phyloP scores from a whole-genome alignment of 1,284 basidiomycete species.

The Marasmius sp. region DNA sequence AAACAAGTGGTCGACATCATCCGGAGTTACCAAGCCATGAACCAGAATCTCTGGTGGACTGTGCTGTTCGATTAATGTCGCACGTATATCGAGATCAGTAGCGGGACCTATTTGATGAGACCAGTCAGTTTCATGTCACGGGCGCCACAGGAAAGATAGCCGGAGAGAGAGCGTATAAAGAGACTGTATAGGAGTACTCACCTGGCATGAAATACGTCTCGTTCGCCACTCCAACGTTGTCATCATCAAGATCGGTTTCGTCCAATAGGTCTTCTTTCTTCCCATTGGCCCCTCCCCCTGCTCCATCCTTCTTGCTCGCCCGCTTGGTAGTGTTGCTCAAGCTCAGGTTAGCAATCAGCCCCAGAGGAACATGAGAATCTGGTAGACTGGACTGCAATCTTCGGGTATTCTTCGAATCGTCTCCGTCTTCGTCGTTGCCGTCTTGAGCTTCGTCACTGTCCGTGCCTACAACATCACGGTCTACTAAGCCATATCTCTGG shows the following conservation, averaged over 20 bases:
- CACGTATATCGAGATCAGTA: slow-evolving; percentile 65
- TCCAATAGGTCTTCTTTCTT: slow-evolving; percentile 35
- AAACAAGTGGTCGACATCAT: slow-evolving; percentile 82
- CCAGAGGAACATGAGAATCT: slow-evolving; percentile 69
- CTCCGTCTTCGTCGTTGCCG: slow-evolving; percentile 23
- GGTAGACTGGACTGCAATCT: slow-evolving; percentile 51
- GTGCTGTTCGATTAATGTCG: slow-evolving; percentile 75
- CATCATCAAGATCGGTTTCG: slow-evolving; percentile 42
- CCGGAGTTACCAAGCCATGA: slow-evolving; percentile 75
- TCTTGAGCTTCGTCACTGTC: slow-evolving; percentile 15
- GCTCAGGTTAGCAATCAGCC: slow-evolving; percentile 69
- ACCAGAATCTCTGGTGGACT: slow-evolving; percentile 82
- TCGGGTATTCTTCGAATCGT: slow-evolving; percentile 19
- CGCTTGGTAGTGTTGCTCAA: slow-evolving; percentile 48
- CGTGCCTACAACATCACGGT: background rate
- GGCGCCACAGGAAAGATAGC: background rate
- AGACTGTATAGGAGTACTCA: slow-evolving; percentile 23
- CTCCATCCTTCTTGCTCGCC: slow-evolving; percentile 35
- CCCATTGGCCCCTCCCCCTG: slow-evolving; percentile 31
- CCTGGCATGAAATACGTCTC: slow-evolving; percentile 82
- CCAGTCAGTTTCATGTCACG: background rate
- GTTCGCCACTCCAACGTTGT: slow-evolving; percentile 78
- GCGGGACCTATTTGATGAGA: slow-evolving; percentile 52
- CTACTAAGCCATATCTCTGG: slow-evolving; percentile 13
- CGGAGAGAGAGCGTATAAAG: background rate